Base-by-base conservation (phyloP, 768 basidiomycete genomes). In the Sistotremastrum niveocremeum region DNA sequence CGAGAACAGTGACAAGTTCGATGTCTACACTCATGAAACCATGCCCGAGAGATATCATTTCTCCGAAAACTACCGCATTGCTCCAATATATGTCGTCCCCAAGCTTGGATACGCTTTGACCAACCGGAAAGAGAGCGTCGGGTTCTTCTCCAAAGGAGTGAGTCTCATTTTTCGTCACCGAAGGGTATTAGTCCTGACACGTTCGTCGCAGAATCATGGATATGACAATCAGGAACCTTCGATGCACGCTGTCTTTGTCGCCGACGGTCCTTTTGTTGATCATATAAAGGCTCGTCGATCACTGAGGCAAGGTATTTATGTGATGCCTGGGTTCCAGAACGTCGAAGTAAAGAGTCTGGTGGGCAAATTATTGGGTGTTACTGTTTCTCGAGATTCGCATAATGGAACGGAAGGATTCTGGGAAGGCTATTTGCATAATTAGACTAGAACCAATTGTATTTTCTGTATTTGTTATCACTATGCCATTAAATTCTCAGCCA, bases 161-260 rank as follows among this genome's bases (percentile, higher is more conserved):
- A 56, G 81, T 67, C 6, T 33, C n/a, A 11, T 33, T 40, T 29
- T 37, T 30, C 43, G 44, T 5, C n/a, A 45, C 37, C 42, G 4
- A 20, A 20, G 5, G 32, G 12, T 34, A 41, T 3, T 30, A 4
- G 3, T 36, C 30, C 10, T 34, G 37, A 20, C 12, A 30, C 9
- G 12, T 39, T 39, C 35, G 11, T 44, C 52, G 33, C 53, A 87
- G 84, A 89, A 79, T 49, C 91, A 95, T 54, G 91, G 91, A 5
- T 95, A 91, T 57, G 89, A 93, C 59, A 91, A 90, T 52, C 60
- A 72, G 11, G 76, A 79, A 37, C 56, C 67, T 8, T 68, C 81
- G 5, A 94, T 94, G 91, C 76, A 79, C 43, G 89, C 89, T 2
- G 81, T 88, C 58, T 93, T 94, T 60, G 80, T 94, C 47, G 89